Evolutionary conservation across 208 protist species (phyloP).

Genomic region (Trypanosoma theileri): DNA sequence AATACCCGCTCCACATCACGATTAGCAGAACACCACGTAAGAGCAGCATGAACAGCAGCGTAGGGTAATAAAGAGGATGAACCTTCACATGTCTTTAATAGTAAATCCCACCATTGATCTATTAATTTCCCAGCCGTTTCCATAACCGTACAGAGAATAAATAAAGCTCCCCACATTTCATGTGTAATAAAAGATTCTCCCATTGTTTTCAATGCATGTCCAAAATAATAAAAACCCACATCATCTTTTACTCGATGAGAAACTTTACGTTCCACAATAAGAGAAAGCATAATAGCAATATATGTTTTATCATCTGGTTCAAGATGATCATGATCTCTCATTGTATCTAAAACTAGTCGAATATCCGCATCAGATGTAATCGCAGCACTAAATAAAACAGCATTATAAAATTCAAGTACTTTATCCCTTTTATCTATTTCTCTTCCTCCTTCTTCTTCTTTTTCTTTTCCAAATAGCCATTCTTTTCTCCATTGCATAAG

Average conservation of each 20-base stretch:
- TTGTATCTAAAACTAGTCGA: slow-evolving; percentile 46
- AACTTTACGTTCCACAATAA: slow-evolving; percentile 15
- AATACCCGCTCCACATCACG: slow-evolving; percentile 70
- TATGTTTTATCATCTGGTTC: slow-evolving; percentile 51
- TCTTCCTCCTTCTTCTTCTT: background rate
- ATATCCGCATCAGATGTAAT: slow-evolving; percentile 38
- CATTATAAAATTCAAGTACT: slow-evolving; percentile 55
- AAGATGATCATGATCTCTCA: slow-evolving; percentile 48
- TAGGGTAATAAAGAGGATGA: slow-evolving; percentile 45
- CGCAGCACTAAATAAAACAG: slow-evolving; percentile 43
- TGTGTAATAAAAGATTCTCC: slow-evolving; percentile 35
- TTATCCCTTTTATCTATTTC: background rate
- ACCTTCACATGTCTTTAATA: slow-evolving; percentile 14
- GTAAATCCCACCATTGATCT: slow-evolving; percentile 74
- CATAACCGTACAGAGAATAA: slow-evolving; percentile 46
- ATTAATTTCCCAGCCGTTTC: slow-evolving; percentile 72
- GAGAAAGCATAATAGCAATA: slow-evolving; percentile 40
- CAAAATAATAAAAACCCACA: slow-evolving; percentile 70
- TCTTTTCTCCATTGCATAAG: slow-evolving; percentile 28
- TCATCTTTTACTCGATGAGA: slow-evolving; percentile 36
- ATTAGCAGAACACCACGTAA: slow-evolving; percentile 63
- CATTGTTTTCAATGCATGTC: slow-evolving; percentile 45
- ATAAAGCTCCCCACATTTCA: slow-evolving; percentile 58
- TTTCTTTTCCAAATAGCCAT: slow-evolving; percentile 28
- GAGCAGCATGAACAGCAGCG: slow-evolving; percentile 49